These are phyloP conservation scores for Veloboletus limbatus DNA, from an alignment of 1,284 basidiomycete genomes.

Conservation along the genomic window DNA sequence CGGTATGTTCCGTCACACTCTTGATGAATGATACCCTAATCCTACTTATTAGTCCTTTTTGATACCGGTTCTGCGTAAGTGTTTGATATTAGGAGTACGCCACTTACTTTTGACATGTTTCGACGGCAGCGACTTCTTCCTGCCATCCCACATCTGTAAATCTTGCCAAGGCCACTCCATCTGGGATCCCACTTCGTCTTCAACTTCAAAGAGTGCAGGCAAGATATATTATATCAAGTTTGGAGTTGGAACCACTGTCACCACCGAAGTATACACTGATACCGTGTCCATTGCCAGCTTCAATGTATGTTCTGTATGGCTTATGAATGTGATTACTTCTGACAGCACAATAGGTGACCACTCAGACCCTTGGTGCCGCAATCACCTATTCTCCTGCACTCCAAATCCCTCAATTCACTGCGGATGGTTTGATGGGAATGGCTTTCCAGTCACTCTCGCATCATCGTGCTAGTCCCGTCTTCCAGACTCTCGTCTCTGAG, in stretches of 20 bases:
- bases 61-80: constrained; percentile 36
- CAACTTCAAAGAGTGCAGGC: constrained; percentile 33
- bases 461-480: constrained; percentile 19
- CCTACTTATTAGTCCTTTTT: constrained; percentile 30
- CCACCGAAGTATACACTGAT: constrained; percentile 54
- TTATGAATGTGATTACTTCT: background rate
- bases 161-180: constrained; percentile 32
- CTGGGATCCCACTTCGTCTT: constrained; percentile 36
- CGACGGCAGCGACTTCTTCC: constrained; percentile 16
- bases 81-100: background rate
- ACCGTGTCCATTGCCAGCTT: constrained; percentile 37
- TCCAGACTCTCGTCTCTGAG: constrained; percentile 26
- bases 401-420: constrained; percentile 20
- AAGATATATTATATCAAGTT: constrained; percentile 46
- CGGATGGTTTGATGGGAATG: constrained; percentile 37
- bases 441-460: constrained; percentile 25
- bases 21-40: background rate
- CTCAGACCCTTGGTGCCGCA: constrained; percentile 31
- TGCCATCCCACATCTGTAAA: constrained; percentile 20
- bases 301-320: constrained; percentile 15
- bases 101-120: background rate
- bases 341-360: constrained; percentile 18
- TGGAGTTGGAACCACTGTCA: constrained; percentile 54
- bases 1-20: too few species aligned
- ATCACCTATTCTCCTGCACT: constrained; percentile 27